Evolutionary conservation across 768 basidiomycete genomes (phyloP), one percentile per base, ranked within the genome.

Genomic region (Suillus americanus): DNA sequence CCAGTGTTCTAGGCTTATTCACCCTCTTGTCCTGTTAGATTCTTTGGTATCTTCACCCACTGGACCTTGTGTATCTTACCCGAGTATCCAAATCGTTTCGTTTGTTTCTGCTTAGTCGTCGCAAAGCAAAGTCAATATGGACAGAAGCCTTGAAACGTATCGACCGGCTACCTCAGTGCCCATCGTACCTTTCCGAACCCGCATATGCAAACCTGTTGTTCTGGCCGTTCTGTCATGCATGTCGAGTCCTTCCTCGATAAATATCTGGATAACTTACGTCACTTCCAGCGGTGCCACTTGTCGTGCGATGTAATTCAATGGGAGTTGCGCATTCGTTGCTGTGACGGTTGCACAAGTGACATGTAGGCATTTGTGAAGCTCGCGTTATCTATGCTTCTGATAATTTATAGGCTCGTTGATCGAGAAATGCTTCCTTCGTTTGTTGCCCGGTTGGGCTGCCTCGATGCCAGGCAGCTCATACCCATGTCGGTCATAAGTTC

Each of bases 91-190:
- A 62, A 13, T 16, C 10, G 12, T 63, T 62, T 5, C 62, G 60
- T 63, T 40, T 40, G 33, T 45, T 62, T 25, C 60, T 62, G 53
- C 56, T 46, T 20, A 41, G 14, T 63, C 40, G 41, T 61, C 25
- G 23, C 18, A 67, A 62, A 25, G 53, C 25, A 59, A 43, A 38
- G 38, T n/a, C 33, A 25, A 20, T 63, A 38, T 62, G 62, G 59
- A 38, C 13, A 45, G 41, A 14, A 30, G 60, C 56, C 14, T 59
- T 60, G 25, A 46, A 20, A n/a, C 56, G 35, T 25, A n/a, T 56
- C 35, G 16, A 37, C 12, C 61, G 23, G 18, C 25, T 37, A 35
- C 62, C 30, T 14, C 56, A 61, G 20, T 61, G 50, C 38, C 62
- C 28, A 16, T 56, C 30, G 3, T 57, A 61, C 40, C 55, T 62